Evolutionary conservation across 768 basidiomycete genomes (phyloP).

Genomic region (Xerocomus spinulosus): DNA sequence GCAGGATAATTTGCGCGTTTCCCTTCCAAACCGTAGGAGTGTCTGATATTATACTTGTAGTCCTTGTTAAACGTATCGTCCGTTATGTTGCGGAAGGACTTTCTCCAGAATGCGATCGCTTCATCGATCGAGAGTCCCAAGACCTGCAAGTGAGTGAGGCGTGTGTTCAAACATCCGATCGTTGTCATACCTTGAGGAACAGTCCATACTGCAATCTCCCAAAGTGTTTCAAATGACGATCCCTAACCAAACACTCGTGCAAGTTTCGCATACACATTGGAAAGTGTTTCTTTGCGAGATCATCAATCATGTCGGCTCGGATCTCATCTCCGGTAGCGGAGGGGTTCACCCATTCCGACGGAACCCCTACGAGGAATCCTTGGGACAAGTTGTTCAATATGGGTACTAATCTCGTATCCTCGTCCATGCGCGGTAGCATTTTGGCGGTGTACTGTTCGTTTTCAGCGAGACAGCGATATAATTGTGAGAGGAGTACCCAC

Average conservation of each 20-base stretch:
- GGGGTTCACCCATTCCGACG: constrained; percentile 70
- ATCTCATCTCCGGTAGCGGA: constrained; percentile 59
- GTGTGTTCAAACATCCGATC: background rate
- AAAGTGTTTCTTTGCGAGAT: constrained; percentile 82
- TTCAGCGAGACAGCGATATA: constrained; percentile 8
- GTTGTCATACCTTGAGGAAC: constrained; percentile 77
- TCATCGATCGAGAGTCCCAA: constrained; percentile 93
- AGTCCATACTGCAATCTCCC: constrained; percentile 88
- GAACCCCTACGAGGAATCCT: constrained; percentile 88
- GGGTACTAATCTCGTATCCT: constrained; percentile 87
- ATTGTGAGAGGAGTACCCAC: constrained; percentile 37
- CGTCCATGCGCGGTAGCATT: constrained; percentile 85
- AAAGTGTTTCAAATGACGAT: constrained; percentile 89
- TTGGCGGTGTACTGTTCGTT: constrained; percentile 69
- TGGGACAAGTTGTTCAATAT: constrained; percentile 88
- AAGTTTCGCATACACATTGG: constrained; percentile 93
- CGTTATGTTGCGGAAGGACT: constrained; percentile 69
- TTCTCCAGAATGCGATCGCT: constrained; percentile 89
- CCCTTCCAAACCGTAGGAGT: constrained; percentile 91
- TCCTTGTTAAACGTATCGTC: constrained; percentile 99
- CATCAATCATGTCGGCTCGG: constrained; percentile 93
- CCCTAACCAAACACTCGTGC: constrained; percentile 70
- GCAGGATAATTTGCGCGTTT: constrained; percentile 93
- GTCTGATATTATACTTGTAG: constrained; percentile 95
- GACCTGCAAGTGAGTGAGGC: constrained; percentile 47